These are phyloP conservation scores for Lunasporangiospora selenospora DNA, from an alignment of 192 early-diverging fungal genomes.

Conservation along the genomic window DNA sequence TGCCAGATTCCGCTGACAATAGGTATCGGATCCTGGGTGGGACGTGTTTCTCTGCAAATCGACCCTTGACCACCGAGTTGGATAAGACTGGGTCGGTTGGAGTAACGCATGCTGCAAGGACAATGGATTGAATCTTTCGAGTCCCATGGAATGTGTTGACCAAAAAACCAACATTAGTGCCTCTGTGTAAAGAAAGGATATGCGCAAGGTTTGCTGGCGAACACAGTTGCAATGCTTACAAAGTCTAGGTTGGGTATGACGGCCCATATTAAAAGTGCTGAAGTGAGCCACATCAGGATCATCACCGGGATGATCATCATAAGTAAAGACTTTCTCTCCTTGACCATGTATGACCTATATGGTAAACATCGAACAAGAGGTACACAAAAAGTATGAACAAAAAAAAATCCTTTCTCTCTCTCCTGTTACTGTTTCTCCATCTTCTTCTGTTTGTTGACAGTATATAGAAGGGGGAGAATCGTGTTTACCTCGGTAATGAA, in stretches of 20 bases:
- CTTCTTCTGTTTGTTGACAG: background rate
- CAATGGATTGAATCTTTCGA: constrained; percentile 74
- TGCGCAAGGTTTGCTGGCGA: background rate
- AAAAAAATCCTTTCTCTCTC: background rate
- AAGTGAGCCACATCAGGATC: constrained; percentile 81
- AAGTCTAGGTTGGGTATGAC: constrained; percentile 56
- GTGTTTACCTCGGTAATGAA: constrained; percentile 59
- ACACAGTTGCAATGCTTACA: constrained; percentile 43
- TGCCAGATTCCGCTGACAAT: constrained; percentile 79
- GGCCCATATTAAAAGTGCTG: constrained; percentile 65
- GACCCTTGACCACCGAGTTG: constrained; percentile 90
- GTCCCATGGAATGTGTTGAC: too few relatives aligned
- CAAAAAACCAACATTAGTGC: background rate
- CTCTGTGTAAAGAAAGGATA: background rate
- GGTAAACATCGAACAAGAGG: background rate
- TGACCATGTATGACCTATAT: constrained; percentile 68
- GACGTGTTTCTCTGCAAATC: constrained; percentile 89
- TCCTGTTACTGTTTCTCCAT: background rate
- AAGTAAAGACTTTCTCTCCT: constrained; percentile 65
- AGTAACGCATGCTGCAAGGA: constrained; percentile 83
- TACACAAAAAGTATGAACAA: background rate
- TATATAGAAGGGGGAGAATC: background rate
- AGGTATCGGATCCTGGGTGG: constrained; percentile 71
- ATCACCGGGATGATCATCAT: constrained; percentile 84
- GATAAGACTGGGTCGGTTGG: constrained; percentile 96